A percentile compares a stretch with the other conserved stretches of the same genome.
Conservation (phyloP, 2,329 filamentous ascomycete genomes). For the Epichloe brachyelytri region DNA sequence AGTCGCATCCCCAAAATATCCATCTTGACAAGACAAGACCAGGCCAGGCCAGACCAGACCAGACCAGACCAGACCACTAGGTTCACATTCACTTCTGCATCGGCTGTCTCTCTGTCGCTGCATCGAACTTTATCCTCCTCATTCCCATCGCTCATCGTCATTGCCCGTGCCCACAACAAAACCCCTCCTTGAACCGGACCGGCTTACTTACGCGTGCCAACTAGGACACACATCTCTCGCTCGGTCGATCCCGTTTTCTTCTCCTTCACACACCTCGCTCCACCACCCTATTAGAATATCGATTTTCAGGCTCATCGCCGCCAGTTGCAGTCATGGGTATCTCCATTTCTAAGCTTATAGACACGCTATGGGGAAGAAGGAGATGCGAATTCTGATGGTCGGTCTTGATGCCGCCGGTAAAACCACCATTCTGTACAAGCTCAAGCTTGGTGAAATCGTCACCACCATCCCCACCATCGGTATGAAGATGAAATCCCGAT, state of each 20-base stretch:
- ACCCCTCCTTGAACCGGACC: slow-evolving; percentile 8
- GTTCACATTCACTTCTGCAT: not conserved
- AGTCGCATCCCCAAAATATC: slow-evolving; percentile 4
- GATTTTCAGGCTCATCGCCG: slow-evolving; percentile 18
- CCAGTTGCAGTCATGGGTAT: slow-evolving; percentile 80
- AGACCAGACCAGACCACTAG: not conserved
- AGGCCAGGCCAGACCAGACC: not conserved
- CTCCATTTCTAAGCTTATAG: slow-evolving; percentile 91
- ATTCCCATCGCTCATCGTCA: not conserved
- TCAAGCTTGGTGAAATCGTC: slow-evolving; percentile 98
- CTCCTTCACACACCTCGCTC: slow-evolving; percentile 6
- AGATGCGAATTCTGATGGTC: slow-evolving; percentile 99
- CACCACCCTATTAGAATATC: slow-evolving; percentile 8
- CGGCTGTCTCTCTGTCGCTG: not conserved
- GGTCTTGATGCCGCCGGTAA: slow-evolving; percentile 99
- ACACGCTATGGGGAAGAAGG: slow-evolving; percentile 97
- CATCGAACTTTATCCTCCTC: not conserved
- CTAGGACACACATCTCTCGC: slow-evolving; percentile 15
- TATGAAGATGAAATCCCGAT: slow-evolving; percentile 32
- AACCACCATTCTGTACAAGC: slow-evolving; percentile 99
- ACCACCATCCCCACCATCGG: slow-evolving; percentile 98
- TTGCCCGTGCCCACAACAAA: slow-evolving; percentile 9
- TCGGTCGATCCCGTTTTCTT: slow-evolving; percentile 7
- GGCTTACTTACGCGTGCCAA: slow-evolving; percentile 18
- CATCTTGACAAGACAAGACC: not conserved